A percentile compares a stretch with the other conserved stretches of the same genome.
phyloP scores from a whole-genome alignment of 192 early-diverging fungal genomes.

The Linnemannia exigua region DNA sequence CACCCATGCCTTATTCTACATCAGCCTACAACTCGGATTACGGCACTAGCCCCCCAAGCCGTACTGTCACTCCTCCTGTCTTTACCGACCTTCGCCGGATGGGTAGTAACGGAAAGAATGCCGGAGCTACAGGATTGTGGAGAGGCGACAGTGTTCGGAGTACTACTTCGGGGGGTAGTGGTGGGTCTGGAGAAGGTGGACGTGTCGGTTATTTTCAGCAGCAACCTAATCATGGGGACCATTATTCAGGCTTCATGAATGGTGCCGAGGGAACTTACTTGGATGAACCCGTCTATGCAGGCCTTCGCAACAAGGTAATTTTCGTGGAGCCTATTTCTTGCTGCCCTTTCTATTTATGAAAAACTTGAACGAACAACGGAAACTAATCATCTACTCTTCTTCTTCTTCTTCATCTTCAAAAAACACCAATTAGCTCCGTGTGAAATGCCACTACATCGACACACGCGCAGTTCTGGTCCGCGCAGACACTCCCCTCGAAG shows the following conservation, averaged over 20 bases:
- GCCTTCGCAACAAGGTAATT: slow-evolving; percentile 51
- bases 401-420: not conserved
- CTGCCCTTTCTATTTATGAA: not conserved
- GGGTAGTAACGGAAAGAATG: slow-evolving; percentile 21
- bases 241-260: slow-evolving; percentile 7
- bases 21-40: not conserved
- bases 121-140: not conserved
- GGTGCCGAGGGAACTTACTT: slow-evolving; percentile 31
- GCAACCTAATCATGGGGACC: slow-evolving; percentile 30
- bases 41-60: slow-evolving; percentile 12
- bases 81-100: slow-evolving; percentile 22
- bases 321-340: not conserved
- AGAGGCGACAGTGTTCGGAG: slow-evolving; percentile 50
- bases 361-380: slow-evolving; percentile 18
- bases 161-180: slow-evolving; percentile 36
- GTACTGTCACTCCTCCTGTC: slow-evolving; percentile 19
- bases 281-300: slow-evolving; percentile 48
- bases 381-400: not conserved
- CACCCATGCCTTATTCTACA: not conserved
- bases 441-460: slow-evolving; percentile 79
- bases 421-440: slow-evolving; percentile 57
- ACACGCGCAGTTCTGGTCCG: slow-evolving; percentile 75
- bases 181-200: slow-evolving; percentile 11
- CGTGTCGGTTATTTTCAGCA: slow-evolving; percentile 14
- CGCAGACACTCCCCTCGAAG: slow-evolving; percentile 60